Conservation (phyloP, 352 stramenopile genomes). For the Pythium phragmiticola region DNA sequence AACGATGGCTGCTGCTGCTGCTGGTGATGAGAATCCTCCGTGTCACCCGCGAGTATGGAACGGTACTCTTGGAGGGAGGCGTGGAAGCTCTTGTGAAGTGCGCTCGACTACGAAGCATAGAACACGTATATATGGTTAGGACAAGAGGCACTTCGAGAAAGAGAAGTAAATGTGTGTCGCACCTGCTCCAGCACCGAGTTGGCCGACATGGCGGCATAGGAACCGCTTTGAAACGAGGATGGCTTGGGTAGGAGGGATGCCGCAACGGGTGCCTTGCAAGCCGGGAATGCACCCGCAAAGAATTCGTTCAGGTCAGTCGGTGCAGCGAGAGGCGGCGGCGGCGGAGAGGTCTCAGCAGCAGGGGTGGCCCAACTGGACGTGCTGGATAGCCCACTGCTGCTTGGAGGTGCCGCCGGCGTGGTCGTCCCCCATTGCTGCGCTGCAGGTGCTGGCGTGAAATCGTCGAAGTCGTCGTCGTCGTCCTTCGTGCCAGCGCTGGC, state of each 20-base stretch:
- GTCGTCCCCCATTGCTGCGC: constrained; percentile 17
- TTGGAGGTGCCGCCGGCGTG: background rate
- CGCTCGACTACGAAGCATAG: constrained; percentile 8
- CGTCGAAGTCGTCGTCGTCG: constrained; percentile 40
- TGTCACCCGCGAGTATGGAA: constrained; percentile 12
- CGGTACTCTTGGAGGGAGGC: constrained; percentile 23
- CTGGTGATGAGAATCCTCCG: constrained; percentile 12
- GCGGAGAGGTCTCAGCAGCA: background rate
- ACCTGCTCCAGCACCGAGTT: constrained; percentile 17
- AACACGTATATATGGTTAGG: no score
- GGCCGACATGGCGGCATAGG: constrained; percentile 4
- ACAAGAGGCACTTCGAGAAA: no score
- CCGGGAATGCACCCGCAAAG: constrained; percentile 19
- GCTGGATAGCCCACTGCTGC: background rate
- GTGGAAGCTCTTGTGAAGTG: constrained; percentile 22
- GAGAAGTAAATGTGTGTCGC: background rate
- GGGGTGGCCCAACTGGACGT: background rate
- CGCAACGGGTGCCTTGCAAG: constrained; percentile 8
- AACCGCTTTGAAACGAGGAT: constrained; percentile 4
- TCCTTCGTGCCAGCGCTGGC: background rate
- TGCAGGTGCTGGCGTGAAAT: constrained; percentile 28
- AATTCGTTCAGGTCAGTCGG: constrained; percentile 15
- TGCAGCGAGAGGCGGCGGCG: background rate
- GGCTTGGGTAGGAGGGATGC: constrained; percentile 18
- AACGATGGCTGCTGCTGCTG: constrained; percentile 15